A percentile compares a stretch with the other conserved stretches of the same genome.
Evolutionary conservation across 352 stramenopile genomes (phyloP).

Genomic region (Phytophthora pinifolia): DNA sequence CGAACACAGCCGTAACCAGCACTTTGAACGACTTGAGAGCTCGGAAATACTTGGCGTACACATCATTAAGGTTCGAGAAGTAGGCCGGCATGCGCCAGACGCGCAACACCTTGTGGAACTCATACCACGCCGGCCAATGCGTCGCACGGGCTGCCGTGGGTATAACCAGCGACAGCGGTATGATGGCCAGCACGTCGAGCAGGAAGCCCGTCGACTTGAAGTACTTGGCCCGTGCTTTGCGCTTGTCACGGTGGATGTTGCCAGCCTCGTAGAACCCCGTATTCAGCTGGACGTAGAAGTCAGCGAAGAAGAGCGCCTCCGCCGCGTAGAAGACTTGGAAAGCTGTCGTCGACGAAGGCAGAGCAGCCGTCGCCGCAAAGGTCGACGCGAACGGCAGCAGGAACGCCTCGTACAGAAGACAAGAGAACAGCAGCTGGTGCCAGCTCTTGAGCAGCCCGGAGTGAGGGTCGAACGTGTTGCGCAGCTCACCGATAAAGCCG

Average conservation of each 20-base stretch:
- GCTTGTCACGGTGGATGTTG: conserved; percentile 46
- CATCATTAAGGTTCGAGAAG: conserved; percentile 48
- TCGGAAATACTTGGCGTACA: conserved; percentile 57
- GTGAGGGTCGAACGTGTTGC: conserved; percentile 55
- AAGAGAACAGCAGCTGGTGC: conserved; percentile 46
- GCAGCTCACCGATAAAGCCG: conserved; percentile 27
- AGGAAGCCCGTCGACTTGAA: conserved; percentile 42
- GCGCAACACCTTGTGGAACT: conserved; percentile 56
- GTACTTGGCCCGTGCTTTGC: conserved; percentile 42
- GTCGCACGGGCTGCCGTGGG: neutral
- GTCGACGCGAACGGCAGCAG: conserved; percentile 47
- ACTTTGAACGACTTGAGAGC: conserved; percentile 55
- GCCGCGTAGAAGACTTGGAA: conserved; percentile 35
- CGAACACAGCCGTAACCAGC: conserved; percentile 31
- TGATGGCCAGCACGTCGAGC: conserved; percentile 41
- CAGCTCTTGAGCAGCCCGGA: conserved; percentile 46
- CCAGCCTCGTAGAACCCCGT: conserved; percentile 61
- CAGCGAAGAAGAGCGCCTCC: conserved; percentile 46
- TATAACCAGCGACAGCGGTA: conserved; percentile 44
- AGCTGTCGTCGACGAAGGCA: conserved; percentile 12
- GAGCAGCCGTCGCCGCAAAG: conserved; percentile 14
- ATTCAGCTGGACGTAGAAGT: conserved; percentile 63
- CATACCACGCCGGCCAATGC: conserved; percentile 35
- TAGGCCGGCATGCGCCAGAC: conserved; percentile 46
- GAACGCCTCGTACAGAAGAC: conserved; percentile 50